A percentile compares a stretch with the other conserved stretches of the same genome.
Conservation (phyloP, 208 protist species). For the Sergeia podlipaevii region DNA sequence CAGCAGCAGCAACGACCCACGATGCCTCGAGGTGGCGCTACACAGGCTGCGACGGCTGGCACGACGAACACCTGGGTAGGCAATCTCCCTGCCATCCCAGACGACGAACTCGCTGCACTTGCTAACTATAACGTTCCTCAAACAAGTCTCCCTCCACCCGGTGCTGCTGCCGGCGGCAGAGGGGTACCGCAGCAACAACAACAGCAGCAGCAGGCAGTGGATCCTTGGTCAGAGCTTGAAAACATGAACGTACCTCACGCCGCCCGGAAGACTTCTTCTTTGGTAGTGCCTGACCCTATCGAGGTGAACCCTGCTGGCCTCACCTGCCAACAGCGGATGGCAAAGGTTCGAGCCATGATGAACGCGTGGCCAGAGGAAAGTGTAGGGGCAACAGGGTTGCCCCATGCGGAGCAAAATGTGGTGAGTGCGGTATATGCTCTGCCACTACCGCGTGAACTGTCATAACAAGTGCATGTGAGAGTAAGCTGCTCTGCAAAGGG, state of each 20-base stretch:
- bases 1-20: slow-evolving; percentile 2
- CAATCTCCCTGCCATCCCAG: slow-evolving; percentile 39
- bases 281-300: slow-evolving; percentile 44
- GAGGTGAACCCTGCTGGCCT: slow-evolving; percentile 46
- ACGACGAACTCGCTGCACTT: slow-evolving; percentile 50
- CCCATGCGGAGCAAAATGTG: slow-evolving; percentile 26
- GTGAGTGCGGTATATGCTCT: slow-evolving; percentile 50
- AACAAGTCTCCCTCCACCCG: slow-evolving; percentile 11
- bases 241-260: slow-evolving; percentile 46
- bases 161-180: background rate
- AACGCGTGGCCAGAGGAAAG: slow-evolving; percentile 50
- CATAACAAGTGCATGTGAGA: background rate
- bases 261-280: no score
- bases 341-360: slow-evolving; percentile 36
- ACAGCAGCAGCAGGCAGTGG: slow-evolving; percentile 1
- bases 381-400: slow-evolving; percentile 34
- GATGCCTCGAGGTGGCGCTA: slow-evolving; percentile 1
- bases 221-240: slow-evolving; percentile 46
- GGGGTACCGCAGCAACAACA: no score
- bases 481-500: background rate
- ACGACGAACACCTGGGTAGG: slow-evolving; percentile 14
- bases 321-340: slow-evolving; percentile 44
- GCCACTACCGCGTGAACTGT: slow-evolving; percentile 52
- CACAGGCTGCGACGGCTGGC: background rate
- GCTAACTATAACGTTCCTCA: slow-evolving; percentile 47